Percentiles rank a stretch among this genome's conserved stretches.
Conservation (phyloP, 2,329 filamentous ascomycete genomes). For the Penicillium palitans region DNA sequence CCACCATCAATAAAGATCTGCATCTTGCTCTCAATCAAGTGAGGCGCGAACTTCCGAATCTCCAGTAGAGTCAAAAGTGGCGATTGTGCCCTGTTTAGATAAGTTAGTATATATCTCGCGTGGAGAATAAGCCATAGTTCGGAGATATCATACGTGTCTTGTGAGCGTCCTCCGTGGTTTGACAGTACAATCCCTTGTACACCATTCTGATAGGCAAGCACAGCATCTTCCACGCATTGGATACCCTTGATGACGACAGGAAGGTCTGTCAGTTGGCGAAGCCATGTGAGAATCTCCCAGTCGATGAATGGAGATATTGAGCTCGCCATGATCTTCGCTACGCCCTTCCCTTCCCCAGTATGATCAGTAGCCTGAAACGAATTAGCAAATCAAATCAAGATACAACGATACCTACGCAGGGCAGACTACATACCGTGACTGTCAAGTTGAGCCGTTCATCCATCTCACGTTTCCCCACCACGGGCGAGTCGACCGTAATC, state of each 20-base stretch:
- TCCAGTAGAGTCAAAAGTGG: conserved; percentile 63
- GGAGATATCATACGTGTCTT: conserved; percentile 40
- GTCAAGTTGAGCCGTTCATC: conserved; percentile 25
- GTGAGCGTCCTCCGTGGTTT: conserved; percentile 49
- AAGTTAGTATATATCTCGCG: neutral
- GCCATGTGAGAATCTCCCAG: conserved; percentile 40
- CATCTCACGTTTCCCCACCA: too few species aligned
- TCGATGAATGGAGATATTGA: conserved; percentile 33
- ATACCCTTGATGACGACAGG: conserved; percentile 45
- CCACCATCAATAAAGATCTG: conserved; percentile 67
- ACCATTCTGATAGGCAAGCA: conserved; percentile 47
- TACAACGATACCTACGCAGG: neutral
- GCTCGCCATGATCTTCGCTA: conserved; percentile 33
- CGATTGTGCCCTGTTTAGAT: conserved; percentile 35
- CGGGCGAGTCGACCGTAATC: too few species aligned
- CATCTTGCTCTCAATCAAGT: conserved; percentile 37
- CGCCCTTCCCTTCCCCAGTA: conserved; percentile 22
- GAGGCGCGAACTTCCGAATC: conserved; percentile 53
- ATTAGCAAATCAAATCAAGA: neutral
- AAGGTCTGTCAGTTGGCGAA: conserved; percentile 41
- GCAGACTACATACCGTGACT: conserved; percentile 20
- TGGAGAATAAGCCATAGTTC: neutral
- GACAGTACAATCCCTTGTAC: conserved; percentile 47
- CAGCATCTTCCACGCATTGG: conserved; percentile 52
- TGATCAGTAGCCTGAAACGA: conserved; percentile 13